These are phyloP conservation scores for Debaryomyces castellii DNA, from an alignment of 805 yeast species.

Conservation along the genomic window DNA sequence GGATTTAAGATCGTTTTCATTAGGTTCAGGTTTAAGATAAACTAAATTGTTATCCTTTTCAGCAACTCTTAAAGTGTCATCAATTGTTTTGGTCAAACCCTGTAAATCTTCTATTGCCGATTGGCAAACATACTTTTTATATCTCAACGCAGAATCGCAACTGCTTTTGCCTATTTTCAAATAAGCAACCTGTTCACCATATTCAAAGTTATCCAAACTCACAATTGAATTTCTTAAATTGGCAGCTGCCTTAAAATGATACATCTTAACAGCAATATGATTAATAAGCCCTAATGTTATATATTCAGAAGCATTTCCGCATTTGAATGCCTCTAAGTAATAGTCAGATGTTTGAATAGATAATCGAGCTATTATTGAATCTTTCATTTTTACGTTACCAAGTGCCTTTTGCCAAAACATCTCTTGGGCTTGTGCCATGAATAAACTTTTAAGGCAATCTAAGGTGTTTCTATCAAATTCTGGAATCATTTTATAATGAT, in stretches of 20 bases:
- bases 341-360: conserved; percentile 61
- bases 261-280: conserved; percentile 56
- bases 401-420: conserved; percentile 76
- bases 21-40: conserved; percentile 67
- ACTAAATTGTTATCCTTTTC: conserved; percentile 82
- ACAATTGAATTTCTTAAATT: conserved; percentile 58
- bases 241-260: conserved; percentile 73
- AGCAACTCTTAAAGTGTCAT: conserved; percentile 48
- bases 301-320: conserved; percentile 42
- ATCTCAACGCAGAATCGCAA: conserved; percentile 36
- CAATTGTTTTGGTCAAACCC: conserved; percentile 48
- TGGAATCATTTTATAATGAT: conserved; percentile 17
- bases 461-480: conserved; percentile 56
- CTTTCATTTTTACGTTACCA: conserved; percentile 46
- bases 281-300: conserved; percentile 62
- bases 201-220: conserved; percentile 47
- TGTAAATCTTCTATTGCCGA: conserved; percentile 51
- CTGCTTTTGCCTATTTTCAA: conserved; percentile 43
- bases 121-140: conserved; percentile 41
- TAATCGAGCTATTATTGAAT: conserved; percentile 61
- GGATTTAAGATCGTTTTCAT: conserved; percentile 32
- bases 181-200: conserved; percentile 72
- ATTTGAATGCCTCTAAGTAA: conserved; percentile 47
- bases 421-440: conserved; percentile 87
- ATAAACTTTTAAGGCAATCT: conserved; percentile 48